Percentiles rank a stretch among this genome's conserved stretches.
Conservation (phyloP, 106 monocot genomes). For the Triglochin maritima region DNA sequence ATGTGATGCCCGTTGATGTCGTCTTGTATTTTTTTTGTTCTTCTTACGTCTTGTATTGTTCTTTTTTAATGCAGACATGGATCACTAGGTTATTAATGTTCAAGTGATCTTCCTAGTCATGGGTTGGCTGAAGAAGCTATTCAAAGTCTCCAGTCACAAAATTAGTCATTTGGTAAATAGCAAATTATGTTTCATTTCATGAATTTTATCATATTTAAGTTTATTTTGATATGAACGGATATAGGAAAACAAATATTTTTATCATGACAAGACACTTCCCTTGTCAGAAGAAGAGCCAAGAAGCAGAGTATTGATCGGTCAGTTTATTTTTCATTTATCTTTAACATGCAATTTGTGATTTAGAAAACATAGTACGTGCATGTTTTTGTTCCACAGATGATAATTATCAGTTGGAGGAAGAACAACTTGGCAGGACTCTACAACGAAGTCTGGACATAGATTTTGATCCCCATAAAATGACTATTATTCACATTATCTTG, state of each 20-base stretch:
- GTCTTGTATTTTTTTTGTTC: background rate
- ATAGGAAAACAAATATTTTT: conserved; percentile 53
- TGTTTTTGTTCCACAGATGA: conserved; percentile 13
- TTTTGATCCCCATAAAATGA: conserved; percentile 26
- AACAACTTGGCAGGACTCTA: conserved; percentile 64
- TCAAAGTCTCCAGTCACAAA: background rate
- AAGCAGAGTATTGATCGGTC: conserved; percentile 24
- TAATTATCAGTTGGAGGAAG: conserved; percentile 51
- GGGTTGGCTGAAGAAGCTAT: background rate
- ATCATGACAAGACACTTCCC: conserved; percentile 70
- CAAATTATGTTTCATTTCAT: no score
- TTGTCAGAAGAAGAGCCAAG: conserved; percentile 54
- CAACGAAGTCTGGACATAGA: conserved; percentile 68
- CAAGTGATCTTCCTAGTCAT: background rate
- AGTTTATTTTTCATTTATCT: background rate
- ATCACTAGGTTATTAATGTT: background rate
- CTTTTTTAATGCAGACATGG: background rate
- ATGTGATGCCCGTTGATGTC: no score
- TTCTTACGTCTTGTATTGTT: background rate
- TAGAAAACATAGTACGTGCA: background rate
- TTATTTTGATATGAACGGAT: no score
- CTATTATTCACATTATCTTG: no score
- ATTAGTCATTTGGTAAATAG: background rate
- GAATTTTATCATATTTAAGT: no score
- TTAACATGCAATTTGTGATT: background rate